Conservation (phyloP, 164 flowering plant genomes). For the Buxus sempervirens region DNA sequence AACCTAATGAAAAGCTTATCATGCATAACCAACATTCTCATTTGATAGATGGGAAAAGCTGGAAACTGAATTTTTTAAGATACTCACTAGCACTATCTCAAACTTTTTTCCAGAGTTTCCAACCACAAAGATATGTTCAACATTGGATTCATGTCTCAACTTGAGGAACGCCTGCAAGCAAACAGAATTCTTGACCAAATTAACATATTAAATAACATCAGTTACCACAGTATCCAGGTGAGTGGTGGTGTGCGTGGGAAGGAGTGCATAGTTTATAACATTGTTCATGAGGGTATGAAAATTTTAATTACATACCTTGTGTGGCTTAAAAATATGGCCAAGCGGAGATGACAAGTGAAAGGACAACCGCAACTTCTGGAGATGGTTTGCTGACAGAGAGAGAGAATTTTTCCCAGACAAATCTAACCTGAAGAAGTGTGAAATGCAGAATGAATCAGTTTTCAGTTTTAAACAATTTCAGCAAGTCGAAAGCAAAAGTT, state of each 20-base stretch:
- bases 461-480: slow-evolving; percentile 4
- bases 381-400: slow-evolving; percentile 85
- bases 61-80: too few species aligned
- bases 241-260: too few species aligned
- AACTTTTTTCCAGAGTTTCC: slow-evolving; percentile 62
- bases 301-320: slow-evolving; percentile 56
- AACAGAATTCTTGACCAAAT: slow-evolving; percentile 20
- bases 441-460: background rate
- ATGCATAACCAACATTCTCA: background rate
- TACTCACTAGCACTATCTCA: slow-evolving; percentile 67
- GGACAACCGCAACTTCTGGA: slow-evolving; percentile 81
- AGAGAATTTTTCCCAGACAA: slow-evolving; percentile 48
- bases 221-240: too few species aligned
- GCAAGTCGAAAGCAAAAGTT: background rate
- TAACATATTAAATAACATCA: slow-evolving; percentile 1
- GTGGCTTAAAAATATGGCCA: slow-evolving; percentile 68
- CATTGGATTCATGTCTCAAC: slow-evolving; percentile 78
- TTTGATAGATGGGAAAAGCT: background rate
- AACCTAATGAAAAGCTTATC: too few species aligned
- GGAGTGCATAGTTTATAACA: too few species aligned
- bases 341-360: slow-evolving; percentile 66
- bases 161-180: slow-evolving; percentile 74
- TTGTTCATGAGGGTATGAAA: background rate
- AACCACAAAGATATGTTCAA: slow-evolving; percentile 80
- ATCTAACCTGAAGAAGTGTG: slow-evolving; percentile 47